Conservation (phyloP, 2,329 filamentous ascomycete genomes). For the Coniochaeta sp. region DNA sequence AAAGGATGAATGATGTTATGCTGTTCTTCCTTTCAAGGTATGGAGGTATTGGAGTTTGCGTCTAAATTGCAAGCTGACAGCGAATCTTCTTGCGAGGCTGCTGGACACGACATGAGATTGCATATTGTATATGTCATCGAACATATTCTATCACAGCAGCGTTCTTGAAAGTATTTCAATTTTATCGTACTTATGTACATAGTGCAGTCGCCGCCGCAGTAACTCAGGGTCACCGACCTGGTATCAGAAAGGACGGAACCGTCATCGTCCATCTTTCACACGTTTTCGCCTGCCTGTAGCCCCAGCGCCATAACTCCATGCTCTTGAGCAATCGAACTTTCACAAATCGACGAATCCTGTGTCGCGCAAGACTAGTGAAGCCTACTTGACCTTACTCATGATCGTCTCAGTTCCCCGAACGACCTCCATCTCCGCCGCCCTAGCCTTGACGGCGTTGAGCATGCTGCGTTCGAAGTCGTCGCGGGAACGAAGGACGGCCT, state of each 20-base stretch:
- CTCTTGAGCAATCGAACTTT: not conserved
- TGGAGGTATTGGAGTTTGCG: no score
- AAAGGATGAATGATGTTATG: not conserved
- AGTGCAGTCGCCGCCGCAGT: not conserved
- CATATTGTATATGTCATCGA: not conserved
- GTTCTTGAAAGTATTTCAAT: not conserved
- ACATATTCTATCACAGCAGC: not conserved
- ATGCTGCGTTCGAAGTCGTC: constrained; percentile 93
- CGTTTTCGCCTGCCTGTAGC: not conserved
- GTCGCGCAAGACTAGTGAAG: not conserved
- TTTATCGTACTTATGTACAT: not conserved
- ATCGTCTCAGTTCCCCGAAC: constrained; percentile 82
- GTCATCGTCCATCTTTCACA: not conserved
- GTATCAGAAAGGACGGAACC: not conserved
- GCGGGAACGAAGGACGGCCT: constrained; percentile 75
- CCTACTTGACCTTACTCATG: constrained; percentile 81
- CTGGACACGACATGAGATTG: not conserved
- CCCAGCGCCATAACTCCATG: not conserved
- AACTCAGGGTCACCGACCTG: no score
- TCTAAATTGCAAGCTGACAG: no score
- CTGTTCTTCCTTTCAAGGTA: not conserved
- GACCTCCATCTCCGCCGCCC: constrained; percentile 78
- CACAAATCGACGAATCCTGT: not conserved
- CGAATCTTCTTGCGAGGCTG: not conserved
- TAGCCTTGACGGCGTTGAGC: constrained; percentile 79